Evolutionary conservation across 208 protist genomes (phyloP), one percentile per base, ranked within the genome.

Genomic region (Balamuthia mandrillaris): DNA sequence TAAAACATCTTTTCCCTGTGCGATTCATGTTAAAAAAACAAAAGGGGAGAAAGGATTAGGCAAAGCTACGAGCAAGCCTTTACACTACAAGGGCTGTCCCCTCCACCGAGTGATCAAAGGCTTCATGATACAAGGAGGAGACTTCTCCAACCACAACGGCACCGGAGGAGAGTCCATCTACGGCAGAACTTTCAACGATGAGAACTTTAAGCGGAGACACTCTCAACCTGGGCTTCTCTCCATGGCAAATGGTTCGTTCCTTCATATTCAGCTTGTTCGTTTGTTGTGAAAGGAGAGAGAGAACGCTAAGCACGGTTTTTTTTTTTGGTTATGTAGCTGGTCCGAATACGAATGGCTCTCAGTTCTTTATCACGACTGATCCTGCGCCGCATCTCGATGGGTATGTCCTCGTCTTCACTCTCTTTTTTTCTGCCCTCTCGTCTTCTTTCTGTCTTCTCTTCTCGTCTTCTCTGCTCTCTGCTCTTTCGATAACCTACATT

Each of bases 171-270:
- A 90, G 54, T 88, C 81, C 29, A 91, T 91, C 51, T 91, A 91
- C 82, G 89, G 89, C 41, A 52, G 78, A 41, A 89, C 79, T 27
- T 92, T 92, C 44, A 21, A 93, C 91, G 92, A 97, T 93, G 37
- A 98, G 91, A 97, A 97, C 90, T 96, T 98, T 77, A 92, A 92
- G 16, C 47, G 97, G 10, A 96, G 96, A 78, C 95, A 97, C 91
- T 94, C 92, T 24, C 84, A 88, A 18, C 84, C 87, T 24, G 88
- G 91, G 35, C 29, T 94, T 12, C 82, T 88, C 88, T 72, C 58
- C 44, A 84, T 84, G 78, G 78, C 78, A 56, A 84, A 84, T 21
- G 68, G 61, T 72, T 2, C 61, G 61, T 39, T 33, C n/a, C n/a
- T n/a, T n/a, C n/a, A n/a, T n/a, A n/a, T n/a, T n/a, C n/a, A n/a